Conservation (phyloP, 2,329 filamentous ascomycete genomes). For the Ramichloridium luteum region DNA sequence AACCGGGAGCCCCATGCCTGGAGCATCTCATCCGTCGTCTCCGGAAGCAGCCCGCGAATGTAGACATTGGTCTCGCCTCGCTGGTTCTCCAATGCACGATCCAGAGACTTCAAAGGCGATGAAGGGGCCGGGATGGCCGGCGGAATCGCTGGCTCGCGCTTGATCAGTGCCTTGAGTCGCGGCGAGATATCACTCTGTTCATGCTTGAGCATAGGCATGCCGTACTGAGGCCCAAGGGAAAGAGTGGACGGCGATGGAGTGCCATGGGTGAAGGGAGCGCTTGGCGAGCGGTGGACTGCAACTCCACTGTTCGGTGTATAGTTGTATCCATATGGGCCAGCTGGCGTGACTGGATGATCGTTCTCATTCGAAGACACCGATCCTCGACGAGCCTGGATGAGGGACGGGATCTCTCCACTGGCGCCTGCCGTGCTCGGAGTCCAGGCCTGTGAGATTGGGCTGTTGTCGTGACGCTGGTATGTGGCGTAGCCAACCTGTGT, state of each 20-base stretch:
- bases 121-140: slow-evolving; percentile 79
- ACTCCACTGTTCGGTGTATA: slow-evolving; percentile 28
- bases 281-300: slow-evolving; percentile 39
- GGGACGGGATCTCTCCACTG: slow-evolving; percentile 36
- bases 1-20: slow-evolving; percentile 75
- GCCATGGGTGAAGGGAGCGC: slow-evolving; percentile 35
- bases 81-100: slow-evolving; percentile 88
- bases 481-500: slow-evolving; percentile 31
- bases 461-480: slow-evolving; percentile 35
- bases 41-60: slow-evolving; percentile 88
- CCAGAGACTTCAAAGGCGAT: slow-evolving; percentile 77
- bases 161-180: slow-evolving; percentile 33
- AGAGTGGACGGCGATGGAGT: slow-evolving; percentile 40
- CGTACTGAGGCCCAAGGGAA: slow-evolving; percentile 28
- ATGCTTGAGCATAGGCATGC: slow-evolving; percentile 28
- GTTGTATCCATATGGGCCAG: slow-evolving; percentile 28
- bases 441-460: slow-evolving; percentile 36
- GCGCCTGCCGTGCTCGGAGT: slow-evolving; percentile 30
- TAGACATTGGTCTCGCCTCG: slow-evolving; percentile 97
- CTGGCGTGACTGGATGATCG: slow-evolving; percentile 38
- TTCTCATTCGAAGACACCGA: slow-evolving; percentile 42
- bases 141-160: slow-evolving; percentile 72
- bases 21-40: slow-evolving; percentile 85
- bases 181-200: slow-evolving; percentile 32
- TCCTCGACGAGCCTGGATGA: slow-evolving; percentile 40